A percentile compares a stretch with the other conserved stretches of the same genome.
These are phyloP conservation scores for Cyamopsis tetragonoloba DNA, from an alignment of 306 rosid species.

Conservation along the genomic window DNA sequence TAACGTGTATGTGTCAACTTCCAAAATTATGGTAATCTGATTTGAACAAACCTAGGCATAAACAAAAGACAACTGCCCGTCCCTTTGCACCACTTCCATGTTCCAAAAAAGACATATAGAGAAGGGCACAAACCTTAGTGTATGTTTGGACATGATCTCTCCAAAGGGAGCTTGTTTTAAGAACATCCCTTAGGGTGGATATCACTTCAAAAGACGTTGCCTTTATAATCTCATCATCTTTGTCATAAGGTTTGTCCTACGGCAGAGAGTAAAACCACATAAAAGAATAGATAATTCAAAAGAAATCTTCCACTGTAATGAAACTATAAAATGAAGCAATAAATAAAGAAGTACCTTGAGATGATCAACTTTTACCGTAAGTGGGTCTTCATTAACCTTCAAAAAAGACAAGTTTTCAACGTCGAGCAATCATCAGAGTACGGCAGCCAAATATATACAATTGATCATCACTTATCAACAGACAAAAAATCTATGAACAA, in stretches of 20 bases:
- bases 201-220: conserved; percentile 97
- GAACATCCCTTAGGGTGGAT: conserved; percentile 91
- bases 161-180: conserved; percentile 98
- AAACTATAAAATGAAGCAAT: conserved; percentile 11
- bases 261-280: conserved; percentile 26
- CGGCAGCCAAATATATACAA: conserved; percentile 8
- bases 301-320: neutral
- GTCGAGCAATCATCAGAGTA: neutral
- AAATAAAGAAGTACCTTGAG: conserved; percentile 62
- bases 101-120: neutral
- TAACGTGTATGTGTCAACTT: neutral
- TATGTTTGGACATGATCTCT: conserved; percentile 97
- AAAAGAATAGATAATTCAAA: neutral
- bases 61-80: conserved; percentile 15
- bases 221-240: conserved; percentile 90
- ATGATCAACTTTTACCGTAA: conserved; percentile 99
- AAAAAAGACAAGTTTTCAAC: conserved; percentile 22
- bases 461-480: neutral
- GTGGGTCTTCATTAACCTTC: conserved; percentile 88
- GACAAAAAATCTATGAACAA: conserved; percentile 7
- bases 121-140: conserved; percentile 65
- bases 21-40: neutral
- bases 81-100: neutral
- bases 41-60: conserved; percentile 4
- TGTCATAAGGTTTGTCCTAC: conserved; percentile 86